Conservation (phyloP, 1,139 yeast genomes). For the Kodamaea alishanica region DNA sequence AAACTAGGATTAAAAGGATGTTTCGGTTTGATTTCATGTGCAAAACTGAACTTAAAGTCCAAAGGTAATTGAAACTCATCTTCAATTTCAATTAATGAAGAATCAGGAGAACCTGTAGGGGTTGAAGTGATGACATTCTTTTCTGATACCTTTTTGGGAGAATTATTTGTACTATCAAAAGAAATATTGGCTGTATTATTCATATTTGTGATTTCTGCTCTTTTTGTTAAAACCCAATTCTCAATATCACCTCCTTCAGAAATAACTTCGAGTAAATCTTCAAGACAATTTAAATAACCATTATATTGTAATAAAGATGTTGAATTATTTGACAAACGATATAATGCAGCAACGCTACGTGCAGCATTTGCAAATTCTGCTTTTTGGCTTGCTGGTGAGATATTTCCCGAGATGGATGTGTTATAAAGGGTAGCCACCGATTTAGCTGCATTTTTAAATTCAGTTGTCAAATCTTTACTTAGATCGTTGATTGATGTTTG, state of each 20-base stretch:
- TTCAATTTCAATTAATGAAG: slow-evolving; percentile 1
- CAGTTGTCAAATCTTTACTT: slow-evolving; percentile 38
- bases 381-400: slow-evolving; percentile 20
- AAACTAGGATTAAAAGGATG: slow-evolving; percentile 43
- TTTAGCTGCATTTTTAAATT: slow-evolving; percentile 46
- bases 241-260: slow-evolving; percentile 48
- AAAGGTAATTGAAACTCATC: slow-evolving; percentile 23
- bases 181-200: slow-evolving; percentile 7
- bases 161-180: neutral
- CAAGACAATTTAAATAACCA: slow-evolving; percentile 57
- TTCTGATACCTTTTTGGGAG: neutral
- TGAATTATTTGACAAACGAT: slow-evolving; percentile 49
- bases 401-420: slow-evolving; percentile 18
- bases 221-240: slow-evolving; percentile 49
- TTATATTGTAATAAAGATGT: slow-evolving; percentile 40
- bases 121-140: neutral
- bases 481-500: slow-evolving; percentile 43
- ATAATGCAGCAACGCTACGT: slow-evolving; percentile 59
- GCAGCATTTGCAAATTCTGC: slow-evolving; percentile 62
- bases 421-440: slow-evolving; percentile 44
- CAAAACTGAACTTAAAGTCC: slow-evolving; percentile 38
- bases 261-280: slow-evolving; percentile 50
- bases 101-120: neutral
- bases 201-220: slow-evolving; percentile 41
- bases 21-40: slow-evolving; percentile 28